A percentile compares a stretch with the other conserved stretches of the same genome.
These are phyloP conservation scores for Pyrenopolyporus hunteri DNA, from an alignment of 495 filamentous ascomycete genomes.

Conservation along the genomic window DNA sequence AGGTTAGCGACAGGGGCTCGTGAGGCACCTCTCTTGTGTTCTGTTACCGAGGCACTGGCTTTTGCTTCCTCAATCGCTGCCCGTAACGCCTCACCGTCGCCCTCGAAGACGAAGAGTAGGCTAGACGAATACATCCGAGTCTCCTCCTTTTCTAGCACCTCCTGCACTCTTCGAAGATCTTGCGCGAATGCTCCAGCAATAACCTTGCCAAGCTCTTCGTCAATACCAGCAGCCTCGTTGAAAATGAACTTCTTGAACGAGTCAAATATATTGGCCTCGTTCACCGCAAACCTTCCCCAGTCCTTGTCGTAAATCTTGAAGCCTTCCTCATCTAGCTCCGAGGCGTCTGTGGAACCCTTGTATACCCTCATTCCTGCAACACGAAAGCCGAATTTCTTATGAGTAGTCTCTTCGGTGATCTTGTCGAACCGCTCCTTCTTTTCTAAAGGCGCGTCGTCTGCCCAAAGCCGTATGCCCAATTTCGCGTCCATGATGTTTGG, in stretches of 20 bases:
- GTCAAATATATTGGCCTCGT: constrained; percentile 69
- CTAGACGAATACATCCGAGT: constrained; percentile 94
- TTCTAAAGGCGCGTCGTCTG: constrained; percentile 74
- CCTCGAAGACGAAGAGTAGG: constrained; percentile 90
- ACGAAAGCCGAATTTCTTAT: constrained; percentile 78
- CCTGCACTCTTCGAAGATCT: constrained; percentile 69
- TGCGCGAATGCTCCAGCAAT: constrained; percentile 68
- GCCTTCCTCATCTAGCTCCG: constrained; percentile 51
- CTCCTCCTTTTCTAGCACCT: constrained; percentile 74
- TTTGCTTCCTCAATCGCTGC: constrained; percentile 68
- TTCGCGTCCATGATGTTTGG: constrained; percentile 97
- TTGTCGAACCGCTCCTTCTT: constrained; percentile 83
- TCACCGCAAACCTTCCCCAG: constrained; percentile 77
- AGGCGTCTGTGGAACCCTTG: constrained; percentile 64
- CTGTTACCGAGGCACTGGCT: constrained; percentile 40
- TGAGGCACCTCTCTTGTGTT: constrained; percentile 41
- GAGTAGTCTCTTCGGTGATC: constrained; percentile 79
- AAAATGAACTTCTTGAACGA: constrained; percentile 80
- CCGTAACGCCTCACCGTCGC: constrained; percentile 73
- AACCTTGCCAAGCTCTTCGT: constrained; percentile 57
- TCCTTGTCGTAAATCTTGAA: constrained; percentile 85
- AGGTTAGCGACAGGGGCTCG: constrained; percentile 35
- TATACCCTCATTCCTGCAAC: constrained; percentile 95
- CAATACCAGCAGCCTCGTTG: constrained; percentile 64
- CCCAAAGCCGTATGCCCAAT: constrained; percentile 85